These are phyloP conservation scores for Sporothrix humicola DNA, from an alignment of 2,329 filamentous ascomycete species.

Conservation along the genomic window DNA sequence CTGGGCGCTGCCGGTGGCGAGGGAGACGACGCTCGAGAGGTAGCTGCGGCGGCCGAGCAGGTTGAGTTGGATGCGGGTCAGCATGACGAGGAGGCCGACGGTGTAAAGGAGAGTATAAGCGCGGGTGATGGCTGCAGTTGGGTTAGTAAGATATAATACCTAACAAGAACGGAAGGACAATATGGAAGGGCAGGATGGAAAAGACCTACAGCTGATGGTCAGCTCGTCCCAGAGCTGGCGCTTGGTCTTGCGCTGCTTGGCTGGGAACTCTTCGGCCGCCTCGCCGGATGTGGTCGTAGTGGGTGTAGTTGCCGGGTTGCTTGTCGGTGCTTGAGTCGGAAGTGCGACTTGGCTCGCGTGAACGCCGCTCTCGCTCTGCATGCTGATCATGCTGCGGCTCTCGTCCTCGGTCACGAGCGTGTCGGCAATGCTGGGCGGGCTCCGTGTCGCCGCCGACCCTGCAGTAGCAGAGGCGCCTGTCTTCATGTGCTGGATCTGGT, in stretches of 20 bases:
- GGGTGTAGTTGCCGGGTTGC: constrained; percentile 19
- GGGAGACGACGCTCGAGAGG: constrained; percentile 89
- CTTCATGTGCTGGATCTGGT: constrained; percentile 94
- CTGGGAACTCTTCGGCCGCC: constrained; percentile 33
- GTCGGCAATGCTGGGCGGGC: constrained; percentile 65
- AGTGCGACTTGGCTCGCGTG: constrained; percentile 78
- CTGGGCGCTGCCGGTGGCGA: constrained; percentile 76
- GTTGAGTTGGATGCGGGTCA: constrained; percentile 95
- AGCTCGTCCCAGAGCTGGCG: constrained; percentile 96
- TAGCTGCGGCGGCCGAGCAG: constrained; percentile 94
- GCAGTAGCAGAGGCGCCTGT: constrained; percentile 50
- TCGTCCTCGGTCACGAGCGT: constrained; percentile 85
- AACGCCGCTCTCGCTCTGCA: constrained; percentile 80
- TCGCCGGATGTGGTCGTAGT: constrained; percentile 38
- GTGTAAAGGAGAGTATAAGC: constrained; percentile 93
- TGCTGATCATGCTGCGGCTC: constrained; percentile 72
- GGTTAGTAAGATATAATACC: not conserved
- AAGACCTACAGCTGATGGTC: constrained; percentile 82
- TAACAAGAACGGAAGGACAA: too few relatives aligned
- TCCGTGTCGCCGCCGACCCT: constrained; percentile 52
- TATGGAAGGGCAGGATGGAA: not conserved
- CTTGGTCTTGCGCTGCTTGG: constrained; percentile 70
- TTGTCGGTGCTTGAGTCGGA: constrained; percentile 47
- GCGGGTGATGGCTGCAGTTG: constrained; percentile 72
- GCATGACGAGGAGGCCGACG: constrained; percentile 82